Evolutionary conservation across 2,329 filamentous ascomycete genomes (phyloP).

Genomic region (Fusarium compactum): DNA sequence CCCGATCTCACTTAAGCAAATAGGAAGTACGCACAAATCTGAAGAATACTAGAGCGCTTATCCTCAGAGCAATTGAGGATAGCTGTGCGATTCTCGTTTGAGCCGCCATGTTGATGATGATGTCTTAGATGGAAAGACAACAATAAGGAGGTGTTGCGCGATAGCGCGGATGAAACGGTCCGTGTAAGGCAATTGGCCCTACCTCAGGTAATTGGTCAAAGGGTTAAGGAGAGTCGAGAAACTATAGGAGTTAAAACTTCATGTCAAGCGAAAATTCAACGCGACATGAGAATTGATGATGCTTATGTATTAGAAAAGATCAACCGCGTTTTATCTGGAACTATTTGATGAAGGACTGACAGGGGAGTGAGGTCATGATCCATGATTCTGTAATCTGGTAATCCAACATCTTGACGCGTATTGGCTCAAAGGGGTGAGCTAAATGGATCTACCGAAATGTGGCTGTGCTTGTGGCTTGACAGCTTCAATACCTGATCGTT

Average conservation of each 20-base stretch:
- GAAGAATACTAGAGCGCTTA: constrained; percentile 54
- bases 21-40: constrained; percentile 50
- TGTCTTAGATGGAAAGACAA: constrained; percentile 18
- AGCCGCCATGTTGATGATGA: constrained; percentile 47
- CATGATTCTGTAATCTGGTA: constrained; percentile 14
- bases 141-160: constrained; percentile 15
- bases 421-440: constrained; percentile 16
- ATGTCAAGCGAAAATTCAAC: constrained; percentile 24
- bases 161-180: constrained; percentile 15
- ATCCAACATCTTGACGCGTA: constrained; percentile 33
- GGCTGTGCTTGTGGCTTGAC: constrained; percentile 41
- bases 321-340: constrained; percentile 29
- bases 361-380: constrained; percentile 41
- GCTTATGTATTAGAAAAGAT: constrained; percentile 11
- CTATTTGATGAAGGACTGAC: constrained; percentile 33
- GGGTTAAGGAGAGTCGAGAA: constrained; percentile 43
- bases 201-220: not conserved
- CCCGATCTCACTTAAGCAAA: not conserved
- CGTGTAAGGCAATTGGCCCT: constrained; percentile 6
- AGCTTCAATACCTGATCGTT: not conserved
- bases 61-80: constrained; percentile 55
- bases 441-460: constrained; percentile 16
- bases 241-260: constrained; percentile 24
- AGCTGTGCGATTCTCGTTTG: constrained; percentile 50
- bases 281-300: constrained; percentile 27